Evolutionary conservation across 805 yeast species (phyloP).

Genomic region (Ogataea ganodermae): DNA sequence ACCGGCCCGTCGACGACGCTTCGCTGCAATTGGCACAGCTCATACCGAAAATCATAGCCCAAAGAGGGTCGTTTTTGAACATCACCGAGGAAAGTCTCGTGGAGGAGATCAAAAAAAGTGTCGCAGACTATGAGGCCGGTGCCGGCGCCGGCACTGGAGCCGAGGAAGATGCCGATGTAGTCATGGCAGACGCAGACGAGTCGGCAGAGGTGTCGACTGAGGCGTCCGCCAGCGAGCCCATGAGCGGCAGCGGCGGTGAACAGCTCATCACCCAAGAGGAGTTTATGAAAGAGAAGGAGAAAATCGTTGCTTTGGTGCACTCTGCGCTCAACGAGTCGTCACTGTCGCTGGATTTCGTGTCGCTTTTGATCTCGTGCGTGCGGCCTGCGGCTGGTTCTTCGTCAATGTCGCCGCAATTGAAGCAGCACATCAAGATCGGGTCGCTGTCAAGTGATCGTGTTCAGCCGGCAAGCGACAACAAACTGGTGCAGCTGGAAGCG

Average conservation of each 20-base stretch:
- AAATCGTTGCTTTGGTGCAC: slow-evolving; percentile 53
- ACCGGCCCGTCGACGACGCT: slow-evolving; percentile 16
- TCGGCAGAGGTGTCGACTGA: slow-evolving; percentile 3
- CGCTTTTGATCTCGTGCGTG: slow-evolving; percentile 74
- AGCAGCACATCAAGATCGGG: slow-evolving; percentile 73
- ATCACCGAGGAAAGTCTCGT: slow-evolving; percentile 56
- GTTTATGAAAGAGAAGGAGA: slow-evolving; percentile 53
- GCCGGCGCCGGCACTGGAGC: background rate
- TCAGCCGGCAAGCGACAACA: slow-evolving; percentile 25
- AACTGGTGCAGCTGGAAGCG: slow-evolving; percentile 27
- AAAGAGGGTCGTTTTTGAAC: slow-evolving; percentile 59
- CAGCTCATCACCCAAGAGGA: slow-evolving; percentile 35
- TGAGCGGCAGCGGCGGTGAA: slow-evolving; percentile 11
- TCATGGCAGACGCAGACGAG: slow-evolving; percentile 19
- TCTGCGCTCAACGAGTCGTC: slow-evolving; percentile 88
- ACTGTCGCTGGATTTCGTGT: slow-evolving; percentile 81
- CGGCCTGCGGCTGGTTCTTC: slow-evolving; percentile 85
- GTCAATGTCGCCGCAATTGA: slow-evolving; percentile 84
- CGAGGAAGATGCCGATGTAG: slow-evolving; percentile 8
- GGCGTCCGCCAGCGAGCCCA: background rate
- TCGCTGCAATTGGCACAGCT: slow-evolving; percentile 46
- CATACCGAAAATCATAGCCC: slow-evolving; percentile 59
- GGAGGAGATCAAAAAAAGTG: slow-evolving; percentile 42
- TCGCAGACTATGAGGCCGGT: slow-evolving; percentile 2
- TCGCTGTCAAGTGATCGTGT: slow-evolving; percentile 59